Evolutionary conservation across 805 yeast species (phyloP).

Genomic region (Zygosaccharomyces kombuchaensis): DNA sequence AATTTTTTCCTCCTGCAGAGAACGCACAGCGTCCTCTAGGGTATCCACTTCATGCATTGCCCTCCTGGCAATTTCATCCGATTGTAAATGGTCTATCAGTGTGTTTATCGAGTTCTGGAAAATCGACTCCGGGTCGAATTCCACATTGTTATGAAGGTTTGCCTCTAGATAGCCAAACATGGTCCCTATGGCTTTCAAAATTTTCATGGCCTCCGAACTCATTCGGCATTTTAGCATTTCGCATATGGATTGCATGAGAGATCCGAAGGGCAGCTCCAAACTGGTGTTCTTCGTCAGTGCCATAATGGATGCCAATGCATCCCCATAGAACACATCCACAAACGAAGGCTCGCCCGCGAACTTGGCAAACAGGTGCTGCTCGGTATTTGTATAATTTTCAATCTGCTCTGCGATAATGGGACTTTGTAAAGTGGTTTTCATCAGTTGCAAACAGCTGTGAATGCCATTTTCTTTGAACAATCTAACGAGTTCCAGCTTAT

Average conservation of each 20-base stretch:
- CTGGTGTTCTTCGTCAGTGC: slow-evolving; percentile 50
- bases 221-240: slow-evolving; percentile 55
- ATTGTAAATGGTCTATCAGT: slow-evolving; percentile 64
- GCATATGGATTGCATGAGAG: slow-evolving; percentile 49
- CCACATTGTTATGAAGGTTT: slow-evolving; percentile 48
- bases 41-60: slow-evolving; percentile 61
- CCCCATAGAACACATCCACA: slow-evolving; percentile 23
- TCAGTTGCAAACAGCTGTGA: slow-evolving; percentile 45
- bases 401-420: slow-evolving; percentile 64
- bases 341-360: slow-evolving; percentile 8
- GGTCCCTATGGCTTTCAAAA: slow-evolving; percentile 44
- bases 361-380: slow-evolving; percentile 40
- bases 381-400: slow-evolving; percentile 42
- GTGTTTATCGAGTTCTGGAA: slow-evolving; percentile 73
- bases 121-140: slow-evolving; percentile 47
- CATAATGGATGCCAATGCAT: slow-evolving; percentile 19
- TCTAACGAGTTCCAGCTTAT: slow-evolving; percentile 52
- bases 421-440: slow-evolving; percentile 46
- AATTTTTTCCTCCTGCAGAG: slow-evolving; percentile 53
- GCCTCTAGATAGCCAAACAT: slow-evolving; percentile 63
- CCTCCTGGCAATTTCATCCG: slow-evolving; percentile 80
- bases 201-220: slow-evolving; percentile 40
- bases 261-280: slow-evolving; percentile 56
- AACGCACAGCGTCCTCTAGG: slow-evolving; percentile 44
- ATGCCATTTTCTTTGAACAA: slow-evolving; percentile 56